These are phyloP conservation scores for Eucalyptus marginata DNA, from an alignment of 345 rosid genomes.

Conservation along the genomic window DNA sequence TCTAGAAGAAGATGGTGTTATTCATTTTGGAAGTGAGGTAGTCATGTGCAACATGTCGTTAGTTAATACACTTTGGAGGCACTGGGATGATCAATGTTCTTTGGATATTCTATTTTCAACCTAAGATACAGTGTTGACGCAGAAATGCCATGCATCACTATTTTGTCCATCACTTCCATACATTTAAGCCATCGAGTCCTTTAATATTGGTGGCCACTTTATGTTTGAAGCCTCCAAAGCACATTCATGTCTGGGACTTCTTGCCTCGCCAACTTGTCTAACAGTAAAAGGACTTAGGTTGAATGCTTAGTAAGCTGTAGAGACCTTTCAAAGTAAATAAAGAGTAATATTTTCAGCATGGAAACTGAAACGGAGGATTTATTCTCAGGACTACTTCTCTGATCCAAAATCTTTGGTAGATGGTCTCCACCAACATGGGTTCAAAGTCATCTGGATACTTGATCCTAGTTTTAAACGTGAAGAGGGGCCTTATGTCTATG, in stretches of 20 bases:
- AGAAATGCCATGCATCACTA: not conserved
- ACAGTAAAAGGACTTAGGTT: not conserved
- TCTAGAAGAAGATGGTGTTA: not conserved
- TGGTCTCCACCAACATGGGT: constrained; percentile 49
- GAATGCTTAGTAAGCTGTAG: not conserved
- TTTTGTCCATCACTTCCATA: not conserved
- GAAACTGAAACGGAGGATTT: not conserved
- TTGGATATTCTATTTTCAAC: not conserved
- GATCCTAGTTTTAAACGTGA: constrained; percentile 83
- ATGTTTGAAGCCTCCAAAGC: not conserved
- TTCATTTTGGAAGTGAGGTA: not conserved
- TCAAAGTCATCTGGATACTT: constrained; percentile 94
- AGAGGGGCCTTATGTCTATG: constrained; percentile 52
- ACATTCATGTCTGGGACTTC: not conserved
- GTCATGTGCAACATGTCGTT: not conserved
- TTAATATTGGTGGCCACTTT: not conserved
- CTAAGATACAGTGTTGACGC: not conserved
- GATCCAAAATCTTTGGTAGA: constrained; percentile 55
- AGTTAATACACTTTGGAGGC: not conserved
- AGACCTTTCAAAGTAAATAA: not conserved
- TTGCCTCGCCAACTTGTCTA: not conserved
- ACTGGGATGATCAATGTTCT: not conserved
- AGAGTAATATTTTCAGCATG: not conserved
- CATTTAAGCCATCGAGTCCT: not conserved
- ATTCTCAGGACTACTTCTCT: constrained; percentile 50